Evolutionary conservation across 2,329 filamentous ascomycete species (phyloP).

Genomic region (Pseudocercospora fijiensis): DNA sequence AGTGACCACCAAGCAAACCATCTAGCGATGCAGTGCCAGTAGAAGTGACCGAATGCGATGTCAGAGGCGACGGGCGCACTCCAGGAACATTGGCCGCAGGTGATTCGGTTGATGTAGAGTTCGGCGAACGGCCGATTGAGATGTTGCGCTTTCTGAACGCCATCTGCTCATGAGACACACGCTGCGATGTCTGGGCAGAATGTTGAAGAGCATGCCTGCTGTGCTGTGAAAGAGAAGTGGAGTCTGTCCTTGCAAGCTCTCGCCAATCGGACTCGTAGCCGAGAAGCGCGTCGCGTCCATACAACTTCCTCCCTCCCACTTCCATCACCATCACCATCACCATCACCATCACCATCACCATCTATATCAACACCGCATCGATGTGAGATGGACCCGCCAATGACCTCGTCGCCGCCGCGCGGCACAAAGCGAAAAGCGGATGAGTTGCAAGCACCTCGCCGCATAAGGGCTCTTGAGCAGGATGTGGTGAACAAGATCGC

Average conservation of each 20-base stretch:
- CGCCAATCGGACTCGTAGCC: background rate
- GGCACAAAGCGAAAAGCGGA: slow-evolving; percentile 40
- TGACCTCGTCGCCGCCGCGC: slow-evolving; percentile 30
- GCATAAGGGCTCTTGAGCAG: slow-evolving; percentile 75
- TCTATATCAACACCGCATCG: background rate
- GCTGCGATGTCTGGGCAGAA: background rate
- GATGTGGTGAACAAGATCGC: slow-evolving; percentile 99
- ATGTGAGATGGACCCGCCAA: slow-evolving; percentile 9
- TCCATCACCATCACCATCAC: background rate
- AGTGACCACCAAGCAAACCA: slow-evolving; percentile 78
- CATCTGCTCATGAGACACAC: slow-evolving; percentile 19
- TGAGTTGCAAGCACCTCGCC: slow-evolving; percentile 41
- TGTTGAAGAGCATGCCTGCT: too few relatives aligned
- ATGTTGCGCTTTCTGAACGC: slow-evolving; percentile 32
- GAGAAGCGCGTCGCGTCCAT: background rate
- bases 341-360: background rate
- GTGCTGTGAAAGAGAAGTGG: background rate
- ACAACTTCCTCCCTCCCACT: background rate
- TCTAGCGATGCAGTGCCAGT: slow-evolving; percentile 88
- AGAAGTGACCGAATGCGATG: slow-evolving; percentile 84
- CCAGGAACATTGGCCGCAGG: slow-evolving; percentile 43
- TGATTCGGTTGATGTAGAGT: slow-evolving; percentile 1
- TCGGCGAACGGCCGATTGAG: slow-evolving; percentile 15
- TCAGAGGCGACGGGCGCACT: slow-evolving; percentile 80
- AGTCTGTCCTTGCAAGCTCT: background rate